Evolutionary conservation across 1,284 basidiomycete genomes (phyloP), one percentile per base, ranked within the genome.

Genomic region (Mycena citricolor): DNA sequence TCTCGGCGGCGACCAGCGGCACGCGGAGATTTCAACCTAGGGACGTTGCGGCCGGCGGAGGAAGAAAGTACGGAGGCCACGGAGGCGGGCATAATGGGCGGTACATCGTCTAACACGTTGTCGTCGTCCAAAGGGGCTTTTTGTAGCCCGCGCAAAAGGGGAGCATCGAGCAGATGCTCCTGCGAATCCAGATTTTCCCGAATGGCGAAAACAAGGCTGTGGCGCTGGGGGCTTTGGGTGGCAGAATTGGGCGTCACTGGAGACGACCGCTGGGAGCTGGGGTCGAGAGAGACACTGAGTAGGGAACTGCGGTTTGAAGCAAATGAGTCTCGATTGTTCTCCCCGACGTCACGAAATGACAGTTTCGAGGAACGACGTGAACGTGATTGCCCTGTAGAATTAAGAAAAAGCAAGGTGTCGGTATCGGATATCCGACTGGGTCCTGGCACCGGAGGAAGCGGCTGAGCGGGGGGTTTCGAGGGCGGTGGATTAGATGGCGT

Each of bases 381-480:
- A 36, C 49, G 45, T 6, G 44, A 40, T 5, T 33, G 24, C 12
- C 20, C 31, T 5, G 39, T 40, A 17, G 31, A 23, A 2, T 22
- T 12, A 24, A 51, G 43, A 12, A 54, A 47, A 5, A 55, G 43
- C 8, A 51, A 42, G n/a, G 44, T 44, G 37, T 49, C 50, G 5
- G 45, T 22, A 35, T 54, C 53, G 3, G 49, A 52, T 6, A 56
- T 38, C 5, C 47, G 39, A 25, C 49, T 52, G 8, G 55, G 55
- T 1, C 55, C 55, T 2, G 55, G 55, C n/a, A 57, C 44, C 4
- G 55, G 54, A 4, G 55, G 55, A 6, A 57, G 41, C 1, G 55
- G 55, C 3, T 32, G 29, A 0, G 35, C 28, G 8, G 55, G 55
- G 2, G 55, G 55, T 8, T 24, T 21, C 0, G 55, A 54, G 1